These are phyloP conservation scores for Astrothelium macrocarpum DNA, from an alignment of 495 filamentous ascomycete species.

Conservation along the genomic window DNA sequence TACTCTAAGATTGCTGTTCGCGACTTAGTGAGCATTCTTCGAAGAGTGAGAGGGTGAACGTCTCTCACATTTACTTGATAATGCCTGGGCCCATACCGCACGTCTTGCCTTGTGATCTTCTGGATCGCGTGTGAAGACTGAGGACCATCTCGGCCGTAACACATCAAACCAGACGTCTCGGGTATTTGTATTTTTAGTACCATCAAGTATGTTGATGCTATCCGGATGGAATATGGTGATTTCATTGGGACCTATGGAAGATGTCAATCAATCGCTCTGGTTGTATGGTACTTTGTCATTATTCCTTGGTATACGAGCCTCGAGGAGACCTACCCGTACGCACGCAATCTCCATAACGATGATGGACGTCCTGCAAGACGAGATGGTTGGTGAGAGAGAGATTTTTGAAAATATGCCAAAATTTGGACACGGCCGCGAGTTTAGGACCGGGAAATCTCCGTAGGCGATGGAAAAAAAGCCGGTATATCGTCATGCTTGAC, in stretches of 20 bases:
- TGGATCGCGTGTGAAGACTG: background rate
- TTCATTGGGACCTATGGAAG: background rate
- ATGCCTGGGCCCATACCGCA: constrained; percentile 9
- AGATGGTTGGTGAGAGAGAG: background rate
- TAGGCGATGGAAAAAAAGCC: constrained; percentile 25
- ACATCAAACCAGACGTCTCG: background rate
- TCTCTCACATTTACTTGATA: constrained; percentile 7
- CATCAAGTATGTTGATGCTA: background rate
- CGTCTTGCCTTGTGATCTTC: background rate
- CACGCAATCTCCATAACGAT: background rate
- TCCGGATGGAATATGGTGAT: background rate
- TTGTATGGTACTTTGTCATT: background rate
- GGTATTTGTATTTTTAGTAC: background rate
- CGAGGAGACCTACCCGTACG: background rate
- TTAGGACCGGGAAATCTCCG: constrained; percentile 25
- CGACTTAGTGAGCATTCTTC: background rate
- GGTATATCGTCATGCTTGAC: constrained; percentile 13
- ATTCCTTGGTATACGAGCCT: background rate
- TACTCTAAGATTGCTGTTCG: constrained; percentile 31
- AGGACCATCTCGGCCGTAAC: background rate
- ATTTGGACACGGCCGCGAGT: constrained; percentile 16
- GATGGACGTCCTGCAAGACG: background rate
- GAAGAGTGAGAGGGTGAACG: constrained; percentile 33
- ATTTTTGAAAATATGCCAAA: background rate
- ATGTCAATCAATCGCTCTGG: background rate